These are phyloP conservation scores for Herpetomonas samuelpessoai DNA, from an alignment of 208 protist species.

Conservation along the genomic window DNA sequence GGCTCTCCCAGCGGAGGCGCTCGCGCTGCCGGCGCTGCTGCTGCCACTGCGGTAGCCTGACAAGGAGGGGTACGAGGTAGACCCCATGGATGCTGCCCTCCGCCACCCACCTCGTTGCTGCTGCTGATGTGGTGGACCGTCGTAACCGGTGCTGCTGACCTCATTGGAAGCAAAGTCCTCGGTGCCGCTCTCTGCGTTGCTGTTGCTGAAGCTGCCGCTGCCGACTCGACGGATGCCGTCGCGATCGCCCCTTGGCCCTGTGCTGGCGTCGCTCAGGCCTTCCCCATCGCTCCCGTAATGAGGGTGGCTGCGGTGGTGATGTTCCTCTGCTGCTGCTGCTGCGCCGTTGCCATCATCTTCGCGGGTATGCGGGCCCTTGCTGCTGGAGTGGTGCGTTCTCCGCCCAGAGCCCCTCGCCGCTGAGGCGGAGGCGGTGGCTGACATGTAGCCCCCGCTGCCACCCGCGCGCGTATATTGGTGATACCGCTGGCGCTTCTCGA, in stretches of 20 bases:
- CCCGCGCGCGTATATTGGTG: neutral
- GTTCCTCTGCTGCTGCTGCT: neutral
- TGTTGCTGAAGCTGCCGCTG: neutral
- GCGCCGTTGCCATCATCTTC: neutral
- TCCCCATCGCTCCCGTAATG: neutral
- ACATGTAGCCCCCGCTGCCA: neutral
- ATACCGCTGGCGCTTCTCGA: slow-evolving; percentile 13
- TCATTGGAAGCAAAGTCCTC: neutral
- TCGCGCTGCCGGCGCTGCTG: neutral
- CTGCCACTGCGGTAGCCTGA: neutral
- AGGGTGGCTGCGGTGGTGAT: too few relatives aligned
- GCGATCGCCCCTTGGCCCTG: neutral
- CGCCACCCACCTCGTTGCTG: too few relatives aligned
- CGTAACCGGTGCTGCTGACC: neutral
- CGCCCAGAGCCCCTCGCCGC: too few relatives aligned
- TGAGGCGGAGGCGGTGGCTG: slow-evolving; percentile 2
- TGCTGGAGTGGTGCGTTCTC: neutral
- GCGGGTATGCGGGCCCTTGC: neutral
- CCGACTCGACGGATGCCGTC: neutral
- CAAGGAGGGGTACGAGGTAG: neutral
- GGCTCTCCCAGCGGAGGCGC: neutral
- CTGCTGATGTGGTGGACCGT: too few relatives aligned
- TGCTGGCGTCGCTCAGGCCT: neutral
- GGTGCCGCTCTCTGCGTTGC: neutral
- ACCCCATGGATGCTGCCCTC: neutral